A percentile compares a stretch with the other conserved stretches of the same genome.
Conservation (phyloP, 1,284 basidiomycete species). For the Moesziomyces sp. region DNA sequence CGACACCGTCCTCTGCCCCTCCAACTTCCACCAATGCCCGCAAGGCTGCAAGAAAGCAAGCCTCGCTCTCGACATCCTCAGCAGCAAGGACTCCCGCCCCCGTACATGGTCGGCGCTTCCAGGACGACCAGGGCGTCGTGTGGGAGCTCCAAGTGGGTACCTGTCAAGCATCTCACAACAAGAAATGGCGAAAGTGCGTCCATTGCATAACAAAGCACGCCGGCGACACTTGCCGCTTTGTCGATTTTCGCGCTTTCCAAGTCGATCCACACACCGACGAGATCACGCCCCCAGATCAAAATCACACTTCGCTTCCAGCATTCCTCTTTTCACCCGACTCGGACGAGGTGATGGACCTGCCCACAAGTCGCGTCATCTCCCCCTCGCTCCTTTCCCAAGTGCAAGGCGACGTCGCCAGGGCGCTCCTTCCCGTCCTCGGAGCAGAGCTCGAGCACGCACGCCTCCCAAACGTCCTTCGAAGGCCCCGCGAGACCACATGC, state of each 20-base stretch:
- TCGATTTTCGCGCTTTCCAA: constrained; percentile 29
- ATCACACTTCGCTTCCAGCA: not conserved
- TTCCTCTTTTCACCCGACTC: constrained; percentile 30
- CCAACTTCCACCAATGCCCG: too few species aligned
- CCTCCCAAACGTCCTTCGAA: constrained; percentile 13
- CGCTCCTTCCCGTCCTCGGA: constrained; percentile 30
- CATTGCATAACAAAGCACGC: constrained; percentile 24
- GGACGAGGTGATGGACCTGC: constrained; percentile 29
- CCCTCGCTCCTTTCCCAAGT: constrained; percentile 5
- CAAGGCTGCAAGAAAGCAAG: not conserved
- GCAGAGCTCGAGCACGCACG: constrained; percentile 39
- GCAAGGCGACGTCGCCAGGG: constrained; percentile 18
- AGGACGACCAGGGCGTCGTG: constrained; percentile 5
- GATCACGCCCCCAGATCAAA: not conserved
- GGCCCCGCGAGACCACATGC: constrained; percentile 38
- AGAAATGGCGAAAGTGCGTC: constrained; percentile 28
- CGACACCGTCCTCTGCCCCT: not conserved
- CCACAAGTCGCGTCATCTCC: constrained; percentile 13
- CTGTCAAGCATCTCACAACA: constrained; percentile 13
- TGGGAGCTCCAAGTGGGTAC: constrained; percentile 29
- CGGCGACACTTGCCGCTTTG: constrained; percentile 46
- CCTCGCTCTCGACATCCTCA: not conserved
- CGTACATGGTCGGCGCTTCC: constrained; percentile 3
- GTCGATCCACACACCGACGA: constrained; percentile 21
- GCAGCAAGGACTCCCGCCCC: not conserved